Percentiles rank a stretch among this genome's conserved stretches.
phyloP scores from a whole-genome alignment of 768 basidiomycete genomes.

The Tephrocybe sp. region DNA sequence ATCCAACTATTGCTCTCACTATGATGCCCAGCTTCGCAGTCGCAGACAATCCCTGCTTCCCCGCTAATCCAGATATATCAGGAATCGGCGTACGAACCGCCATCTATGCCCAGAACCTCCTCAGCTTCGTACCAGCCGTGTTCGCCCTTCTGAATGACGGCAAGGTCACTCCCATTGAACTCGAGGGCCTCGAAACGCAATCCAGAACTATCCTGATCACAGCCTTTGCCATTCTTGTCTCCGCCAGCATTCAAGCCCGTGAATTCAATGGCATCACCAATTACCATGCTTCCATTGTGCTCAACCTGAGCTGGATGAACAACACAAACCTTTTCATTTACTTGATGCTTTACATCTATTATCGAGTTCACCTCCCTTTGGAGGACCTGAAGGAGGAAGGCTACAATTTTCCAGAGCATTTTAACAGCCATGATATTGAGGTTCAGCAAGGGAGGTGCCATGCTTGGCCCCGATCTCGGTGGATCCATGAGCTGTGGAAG shows the following conservation, averaged over 20 bases:
- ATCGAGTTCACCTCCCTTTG: slow-evolving; percentile 1
- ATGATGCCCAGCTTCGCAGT: no score
- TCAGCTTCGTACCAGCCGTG: slow-evolving; percentile 22
- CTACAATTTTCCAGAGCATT: no score
- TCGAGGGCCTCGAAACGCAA: slow-evolving; percentile 12
- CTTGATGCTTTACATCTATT: neutral
- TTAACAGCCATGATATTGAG: neutral
- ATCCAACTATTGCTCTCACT: no score
- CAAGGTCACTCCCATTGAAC: slow-evolving; percentile 17
- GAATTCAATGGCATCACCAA: slow-evolving; percentile 1
- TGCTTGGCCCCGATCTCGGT: neutral
- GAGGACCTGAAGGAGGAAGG: neutral
- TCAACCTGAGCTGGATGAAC: slow-evolving; percentile 12
- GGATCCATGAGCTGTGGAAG: neutral
- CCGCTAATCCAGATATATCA: slow-evolving; percentile 1
- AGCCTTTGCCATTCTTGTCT: slow-evolving; percentile 22
- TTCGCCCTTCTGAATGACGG: slow-evolving; percentile 17
- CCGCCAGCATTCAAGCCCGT: slow-evolving; percentile 21
- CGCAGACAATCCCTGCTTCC: no score
- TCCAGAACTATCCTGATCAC: slow-evolving; percentile 1
- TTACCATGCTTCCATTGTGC: slow-evolving; percentile 1
- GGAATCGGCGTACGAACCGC: slow-evolving; percentile 7
- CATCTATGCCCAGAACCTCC: slow-evolving; percentile 23
- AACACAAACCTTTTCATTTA: slow-evolving; percentile 2
- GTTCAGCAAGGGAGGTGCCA: neutral